Base-by-base conservation (phyloP, 441 rosid genomes). In the Syzygium syzygioides region DNA sequence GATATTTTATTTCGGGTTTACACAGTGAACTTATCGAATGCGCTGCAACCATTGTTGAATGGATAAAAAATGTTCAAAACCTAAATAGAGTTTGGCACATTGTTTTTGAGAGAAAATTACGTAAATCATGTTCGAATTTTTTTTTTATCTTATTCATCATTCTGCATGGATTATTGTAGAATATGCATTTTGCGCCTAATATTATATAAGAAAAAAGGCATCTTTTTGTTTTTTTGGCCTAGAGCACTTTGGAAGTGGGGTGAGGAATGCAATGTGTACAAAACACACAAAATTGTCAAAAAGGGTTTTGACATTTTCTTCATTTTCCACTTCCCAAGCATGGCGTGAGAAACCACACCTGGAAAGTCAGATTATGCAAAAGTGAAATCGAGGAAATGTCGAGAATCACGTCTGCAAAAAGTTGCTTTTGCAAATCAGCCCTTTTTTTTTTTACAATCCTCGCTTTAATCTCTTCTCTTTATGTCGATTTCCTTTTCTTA, bases 1-100 rank as follows among this genome's bases (percentile, higher is more conserved):
- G 15, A 37, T 19, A 23, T 71, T 3, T 37, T 71, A 10, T 71
- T 50, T 6, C 12, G 15, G 1, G 5, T 37, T 71, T 37, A 20
- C 11, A 37, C 5, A 11, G 14, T 20, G 80, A 71, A 20, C 41
- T 71, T 71, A 34, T 45, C 7, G 9, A 41, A 71, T 2, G 3
- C 7, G 7, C 1, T 71, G 8, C 14, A 28, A 37, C 26, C 52
- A 71, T 11, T 37, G 0, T 71, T 37, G 9, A 50, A 37, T 37
- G 52, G 26, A 71, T 12, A 0, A 17, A 37, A 71, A 14, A 68
- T 68, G 48, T 68, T 68, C 14, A 7, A 12, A 19, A 18, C 48
- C 4, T 34, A 34, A 8, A 41, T 1, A 37, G 45, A 4, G 4
- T 20, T 66, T 30, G 25, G 25, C 48, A 0, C 26, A 20, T 18